Percentiles rank a stretch among this genome's conserved stretches.
These are phyloP conservation scores for Thymus quinquecostatus DNA, from an alignment of 257 asterid species.

Conservation along the genomic window DNA sequence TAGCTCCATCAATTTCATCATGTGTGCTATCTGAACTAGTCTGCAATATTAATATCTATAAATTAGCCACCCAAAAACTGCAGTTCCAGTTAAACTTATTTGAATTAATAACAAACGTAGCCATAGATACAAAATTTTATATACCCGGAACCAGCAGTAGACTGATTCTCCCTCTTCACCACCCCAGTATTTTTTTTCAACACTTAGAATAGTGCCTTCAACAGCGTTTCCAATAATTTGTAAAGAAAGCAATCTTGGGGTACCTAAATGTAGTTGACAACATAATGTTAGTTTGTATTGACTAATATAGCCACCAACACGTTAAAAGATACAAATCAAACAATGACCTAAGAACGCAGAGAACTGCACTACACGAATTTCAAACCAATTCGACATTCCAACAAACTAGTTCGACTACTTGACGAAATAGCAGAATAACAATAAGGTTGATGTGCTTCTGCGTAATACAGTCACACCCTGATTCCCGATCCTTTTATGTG, in stretches of 20 bases:
- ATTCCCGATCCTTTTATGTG: no score
- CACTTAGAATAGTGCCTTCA: conserved; percentile 74
- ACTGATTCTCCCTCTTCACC: conserved; percentile 97
- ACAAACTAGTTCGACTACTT: not conserved
- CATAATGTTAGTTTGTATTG: not conserved
- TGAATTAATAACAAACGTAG: not conserved
- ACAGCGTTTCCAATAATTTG: conserved; percentile 66
- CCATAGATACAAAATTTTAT: conserved; percentile 4
- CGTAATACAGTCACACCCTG: no score
- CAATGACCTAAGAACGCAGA: no score
- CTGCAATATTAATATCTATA: conserved; percentile 51
- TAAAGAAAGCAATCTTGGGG: conserved; percentile 82
- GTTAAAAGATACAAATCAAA: no score
- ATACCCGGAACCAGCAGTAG: conserved; percentile 95
- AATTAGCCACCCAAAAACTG: conserved; percentile 32
- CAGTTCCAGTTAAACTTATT: not conserved
- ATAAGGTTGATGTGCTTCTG: not conserved
- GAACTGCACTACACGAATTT: conserved; percentile 2
- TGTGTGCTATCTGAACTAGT: conserved; percentile 67
- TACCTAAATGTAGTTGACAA: conserved; percentile 48
- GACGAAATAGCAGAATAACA: not conserved
- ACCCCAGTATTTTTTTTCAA: conserved; percentile 93
- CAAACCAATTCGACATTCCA: no score
- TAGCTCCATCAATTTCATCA: conserved; percentile 65
- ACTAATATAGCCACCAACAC: not conserved